Base-by-base conservation (phyloP, 2,329 filamentous ascomycete genomes). In the Berkeleyomyces rouxiae region DNA sequence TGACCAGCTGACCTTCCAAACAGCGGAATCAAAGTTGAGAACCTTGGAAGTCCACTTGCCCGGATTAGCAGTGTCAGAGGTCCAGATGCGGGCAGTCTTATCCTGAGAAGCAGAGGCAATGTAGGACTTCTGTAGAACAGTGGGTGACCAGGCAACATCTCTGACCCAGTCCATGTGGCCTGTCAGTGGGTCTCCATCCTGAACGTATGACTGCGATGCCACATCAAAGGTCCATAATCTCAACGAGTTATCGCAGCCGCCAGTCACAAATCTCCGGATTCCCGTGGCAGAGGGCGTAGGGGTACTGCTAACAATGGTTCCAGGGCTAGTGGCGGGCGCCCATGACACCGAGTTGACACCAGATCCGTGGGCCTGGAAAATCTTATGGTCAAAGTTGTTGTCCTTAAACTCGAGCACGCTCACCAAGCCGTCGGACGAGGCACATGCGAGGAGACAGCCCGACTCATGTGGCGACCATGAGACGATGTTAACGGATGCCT, bases 1-100 rank as follows among this genome's bases (percentile, higher is more conserved):
- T 69, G 90, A 96, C 93, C 93, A 99, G 79, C 90, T 96, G 55
- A 96, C 93, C 63, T 93, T 85, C 93, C 93, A 99, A 64, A 96
- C 82, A 57, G 91, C 86, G 3, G 87, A 84, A 66, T 96, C 92
- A 69, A 99, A 95, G 69, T 86, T 83, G 67, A 99, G 80, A 47
- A 87, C 83, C 74, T 95, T 93, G 74, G 83, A 85, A 64, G 85
- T 83, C 93, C 93, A 99, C 70, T 89, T 83, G 33, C 81, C 82
- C 13, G 82, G 77, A 36, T 81, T 76, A 7, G 72, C 68, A 7
- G 71, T 68, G 69, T 90, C 86, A 37, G 82, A 85, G 7, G 92
- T 97, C 93, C 93, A 99, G 75, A 99, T 96, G 68, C 90, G 85
- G 66, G 97, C 92, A 7, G 90, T 96, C 81, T 95, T 95, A 74